Conservation (phyloP, 164 flowering plant genomes). For the Aristolochia fimbriata region DNA sequence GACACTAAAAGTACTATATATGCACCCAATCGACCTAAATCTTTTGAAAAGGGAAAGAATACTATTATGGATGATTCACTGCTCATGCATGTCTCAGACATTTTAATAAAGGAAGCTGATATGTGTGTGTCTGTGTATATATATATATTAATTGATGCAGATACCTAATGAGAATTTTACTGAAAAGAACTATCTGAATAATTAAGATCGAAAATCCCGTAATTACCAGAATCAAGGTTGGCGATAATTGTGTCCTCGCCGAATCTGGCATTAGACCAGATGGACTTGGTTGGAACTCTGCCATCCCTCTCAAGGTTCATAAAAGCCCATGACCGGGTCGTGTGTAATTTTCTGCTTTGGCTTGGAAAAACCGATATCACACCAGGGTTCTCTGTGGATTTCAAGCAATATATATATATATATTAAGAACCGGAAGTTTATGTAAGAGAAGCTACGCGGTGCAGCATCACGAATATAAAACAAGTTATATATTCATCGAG, state of each 20-base stretch:
- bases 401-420: background rate
- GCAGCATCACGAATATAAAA: background rate
- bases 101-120: background rate
- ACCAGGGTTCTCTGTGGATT: constrained; percentile 43
- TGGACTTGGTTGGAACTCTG: constrained; percentile 15
- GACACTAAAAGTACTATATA: too few relatives aligned
- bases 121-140: too few relatives aligned
- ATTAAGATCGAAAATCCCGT: background rate
- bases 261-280: constrained; percentile 53
- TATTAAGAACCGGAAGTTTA: background rate
- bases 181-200: too few relatives aligned
- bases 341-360: constrained; percentile 39
- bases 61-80: too few relatives aligned
- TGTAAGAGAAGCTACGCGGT: background rate
- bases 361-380: constrained; percentile 57
- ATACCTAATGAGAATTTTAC: background rate
- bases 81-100: too few relatives aligned
- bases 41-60: too few relatives aligned
- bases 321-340: constrained; percentile 70
- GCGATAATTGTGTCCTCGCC: constrained; percentile 71
- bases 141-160: background rate
- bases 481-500: background rate
- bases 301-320: constrained; percentile 38
- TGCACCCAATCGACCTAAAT: too few relatives aligned
- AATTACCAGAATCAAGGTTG: constrained; percentile 67